Conservation (phyloP, 2,329 filamentous ascomycete species). For the Aspergillus glaucus region DNA sequence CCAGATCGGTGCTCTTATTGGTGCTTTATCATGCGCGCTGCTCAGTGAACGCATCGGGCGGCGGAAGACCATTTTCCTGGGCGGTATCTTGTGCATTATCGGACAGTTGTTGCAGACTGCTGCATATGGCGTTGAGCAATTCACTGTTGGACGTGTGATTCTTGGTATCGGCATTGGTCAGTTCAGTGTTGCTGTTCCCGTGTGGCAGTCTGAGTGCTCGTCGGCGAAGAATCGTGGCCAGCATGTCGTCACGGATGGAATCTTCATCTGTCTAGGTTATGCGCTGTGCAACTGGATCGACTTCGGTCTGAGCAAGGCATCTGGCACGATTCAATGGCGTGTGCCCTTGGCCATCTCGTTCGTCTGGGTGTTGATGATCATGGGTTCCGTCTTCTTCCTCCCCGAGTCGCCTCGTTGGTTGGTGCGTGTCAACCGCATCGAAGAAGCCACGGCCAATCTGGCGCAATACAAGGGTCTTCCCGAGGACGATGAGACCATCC, state of each 20-base stretch:
- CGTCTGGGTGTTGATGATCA: constrained; percentile 46
- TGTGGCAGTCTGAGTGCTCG: constrained; percentile 45
- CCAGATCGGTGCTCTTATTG: constrained; percentile 16
- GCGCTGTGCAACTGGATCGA: constrained; percentile 39
- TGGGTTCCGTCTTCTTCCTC: constrained; percentile 39
- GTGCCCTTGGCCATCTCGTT: constrained; percentile 53
- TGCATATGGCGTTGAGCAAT: constrained; percentile 38
- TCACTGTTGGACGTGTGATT: constrained; percentile 44
- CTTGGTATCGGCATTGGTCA: constrained; percentile 45
- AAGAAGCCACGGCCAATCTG: constrained; percentile 10
- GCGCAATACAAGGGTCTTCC: constrained; percentile 11
- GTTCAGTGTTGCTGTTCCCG: constrained; percentile 44
- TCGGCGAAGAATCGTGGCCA: constrained; percentile 43
- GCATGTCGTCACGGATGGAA: constrained; percentile 44
- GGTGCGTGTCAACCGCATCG: constrained; percentile 12
- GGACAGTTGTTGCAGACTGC: constrained; percentile 37
- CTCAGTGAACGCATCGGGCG: constrained; percentile 45
- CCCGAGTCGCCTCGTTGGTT: constrained; percentile 43
- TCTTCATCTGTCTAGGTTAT: constrained; percentile 34
- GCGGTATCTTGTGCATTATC: constrained; percentile 24
- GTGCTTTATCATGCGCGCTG: constrained; percentile 13
- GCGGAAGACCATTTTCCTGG: constrained; percentile 41
- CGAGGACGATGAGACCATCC: constrained; percentile 6
- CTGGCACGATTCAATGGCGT: constrained; percentile 43
- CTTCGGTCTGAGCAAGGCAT: constrained; percentile 42